Base-by-base conservation (phyloP, 805 yeast species). In the Metschnikowia hibisci region DNA sequence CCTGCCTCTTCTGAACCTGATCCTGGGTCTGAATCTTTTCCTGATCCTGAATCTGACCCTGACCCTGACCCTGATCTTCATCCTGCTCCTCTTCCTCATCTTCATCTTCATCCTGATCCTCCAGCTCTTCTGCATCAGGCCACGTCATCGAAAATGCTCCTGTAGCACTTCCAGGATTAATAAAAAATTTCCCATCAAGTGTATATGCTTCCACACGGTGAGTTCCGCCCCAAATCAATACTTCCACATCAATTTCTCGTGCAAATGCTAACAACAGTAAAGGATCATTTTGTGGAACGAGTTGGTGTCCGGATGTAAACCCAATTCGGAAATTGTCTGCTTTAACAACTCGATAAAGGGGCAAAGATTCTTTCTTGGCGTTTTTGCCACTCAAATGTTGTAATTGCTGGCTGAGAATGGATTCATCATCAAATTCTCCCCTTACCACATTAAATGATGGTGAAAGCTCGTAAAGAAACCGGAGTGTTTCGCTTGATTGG, bases 161-260 rank as follows among this genome's bases (percentile, higher is more conserved):
- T 0, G 97, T 90, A 32, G 95, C 95, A 58, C 95, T 84, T 0
- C 99, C 99, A 0, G 99, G 98, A 61, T 87, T 91, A n/a, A 93
- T 76, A 57, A 93, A 93, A 61, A 90, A 87, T 63, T 87, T 87
- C 16, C 95, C 95, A 51, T 89, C 98, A 45, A 90, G 67, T 8
- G 93, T 86, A 57, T 89, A 91, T 0, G 97, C 96, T 58, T 91
- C 98, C 4, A 88, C 95, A 51, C 81, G 79, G 60, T 88, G 96
- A 2, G 96, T 84, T 0, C 96, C 96, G 11, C 98, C 97, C 85
- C 93, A 88, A 11, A 93, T 71, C 51, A 93, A 69, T 4, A 93
- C 77, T 62, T 93, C 98, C 31, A 87, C 97, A 60, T 90, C 95
- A 73, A 90, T 74, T 64, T 88, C 88, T 47, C 99, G 74, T 1